Base-by-base conservation (phyloP, 148 eudicot species). In the Drosera capensis region DNA sequence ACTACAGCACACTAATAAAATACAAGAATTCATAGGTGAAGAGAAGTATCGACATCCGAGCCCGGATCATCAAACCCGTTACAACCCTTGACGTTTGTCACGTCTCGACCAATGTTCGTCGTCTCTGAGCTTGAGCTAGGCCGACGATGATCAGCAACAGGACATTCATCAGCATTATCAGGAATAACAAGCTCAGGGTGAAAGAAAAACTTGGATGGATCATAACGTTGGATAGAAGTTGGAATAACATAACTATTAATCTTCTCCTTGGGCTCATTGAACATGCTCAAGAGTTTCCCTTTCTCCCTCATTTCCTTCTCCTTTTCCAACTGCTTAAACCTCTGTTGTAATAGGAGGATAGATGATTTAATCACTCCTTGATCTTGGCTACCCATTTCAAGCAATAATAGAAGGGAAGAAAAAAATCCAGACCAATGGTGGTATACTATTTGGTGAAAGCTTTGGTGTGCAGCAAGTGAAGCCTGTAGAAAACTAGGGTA, bases 1-100 rank as follows among this genome's bases (percentile, higher is more conserved):
- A n/a, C n/a, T n/a, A n/a, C n/a, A n/a, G n/a, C n/a, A n/a, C n/a
- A n/a, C n/a, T n/a, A n/a, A n/a, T n/a, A n/a, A n/a, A n/a, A n/a
- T n/a, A n/a, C n/a, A n/a, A 34, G 38, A 5, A 15, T 37, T 68
- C 66, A 88, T 7, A 88, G 79, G 72, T 80, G 96, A 56, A 88
- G 96, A 61, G 96, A 77, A 58, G 96, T 88, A 63, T 88, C 96
- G 55, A 88, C 85, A 66, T 79, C 94, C 17, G 67, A 58, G 23
- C 47, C 60, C 42, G 61, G 52, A 15, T 53, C 55, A 24, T 40
- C 55, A 16, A 36, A 14, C 14, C 25, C 16, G 23, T 41, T 16
- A 8, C 22, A 20, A 7, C 29, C 13, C 0, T 13, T 12, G 12
- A 6, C 24, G 20, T 8, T 30, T 16, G 24, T 23, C 3, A 15